These are phyloP conservation scores for Trichoderma atrobrunneum DNA, from an alignment of 2,329 filamentous ascomycete genomes.

Conservation along the genomic window DNA sequence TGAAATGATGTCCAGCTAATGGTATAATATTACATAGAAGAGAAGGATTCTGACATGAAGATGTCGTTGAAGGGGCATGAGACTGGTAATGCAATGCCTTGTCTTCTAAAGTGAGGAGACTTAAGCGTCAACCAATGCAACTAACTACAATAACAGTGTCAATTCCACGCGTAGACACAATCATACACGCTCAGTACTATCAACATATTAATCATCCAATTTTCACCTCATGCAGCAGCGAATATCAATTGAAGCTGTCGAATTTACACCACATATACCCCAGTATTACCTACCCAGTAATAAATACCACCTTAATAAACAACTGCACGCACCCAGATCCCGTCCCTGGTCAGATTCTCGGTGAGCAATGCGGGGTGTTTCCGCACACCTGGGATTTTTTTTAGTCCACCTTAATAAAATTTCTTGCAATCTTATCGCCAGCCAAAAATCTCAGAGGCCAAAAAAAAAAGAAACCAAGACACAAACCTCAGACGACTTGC, in stretches of 20 bases:
- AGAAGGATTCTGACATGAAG: neutral
- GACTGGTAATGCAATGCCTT: neutral
- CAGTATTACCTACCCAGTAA: neutral
- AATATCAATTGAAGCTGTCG: neutral
- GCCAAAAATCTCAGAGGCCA: neutral
- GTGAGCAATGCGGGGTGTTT: slow-evolving; percentile 32
- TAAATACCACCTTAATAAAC: neutral
- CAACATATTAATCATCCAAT: neutral
- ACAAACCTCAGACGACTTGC: neutral
- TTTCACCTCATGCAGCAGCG: neutral
- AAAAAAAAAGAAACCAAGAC: neutral
- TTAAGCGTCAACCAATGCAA: neutral
- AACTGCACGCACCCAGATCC: neutral
- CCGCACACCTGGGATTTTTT: slow-evolving; percentile 26
- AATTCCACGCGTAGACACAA: neutral
- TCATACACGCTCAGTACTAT: neutral
- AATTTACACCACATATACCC: neutral
- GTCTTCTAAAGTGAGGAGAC: neutral
- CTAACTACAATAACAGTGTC: neutral
- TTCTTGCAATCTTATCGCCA: slow-evolving; percentile 35
- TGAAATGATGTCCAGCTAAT: neutral
- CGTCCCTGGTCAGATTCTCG: slow-evolving; percentile 15
- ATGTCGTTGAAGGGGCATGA: neutral
- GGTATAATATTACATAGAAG: neutral
- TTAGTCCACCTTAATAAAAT: slow-evolving; percentile 27